Evolutionary conservation across 306 rosid genomes (phyloP), one percentile per base, ranked within the genome.

Genomic region (Prunus salicina): DNA sequence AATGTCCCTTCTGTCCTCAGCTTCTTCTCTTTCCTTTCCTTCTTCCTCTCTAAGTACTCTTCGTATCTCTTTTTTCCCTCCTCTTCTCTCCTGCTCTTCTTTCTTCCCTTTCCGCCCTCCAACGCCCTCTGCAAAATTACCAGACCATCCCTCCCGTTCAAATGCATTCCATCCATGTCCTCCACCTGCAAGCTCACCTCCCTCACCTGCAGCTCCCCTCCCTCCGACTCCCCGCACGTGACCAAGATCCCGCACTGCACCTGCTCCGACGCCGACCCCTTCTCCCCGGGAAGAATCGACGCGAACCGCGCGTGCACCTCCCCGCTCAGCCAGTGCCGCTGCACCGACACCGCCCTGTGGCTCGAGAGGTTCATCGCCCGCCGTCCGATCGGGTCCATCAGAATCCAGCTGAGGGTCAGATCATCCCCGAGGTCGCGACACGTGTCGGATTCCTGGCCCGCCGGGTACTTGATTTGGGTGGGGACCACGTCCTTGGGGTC

Each of bases 311-410:
- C 88, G 43, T 84, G 83, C 58, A 89, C 87, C 75, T 91, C 96
- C 9, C 98, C 91, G 77, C 84, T 93, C 75, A 93, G 68, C 95
- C 91, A 89, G 88, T 93, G 95, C 27, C 87, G 79, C 72, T 79
- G 72, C 69, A 91, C 88, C 14, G 83, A 75, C 30, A 91, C 92
- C 68, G 93, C 78, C 64, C 32, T 53, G 69, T 78, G 64, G 78
- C 96, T 91, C 28, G 98, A 89, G n/a, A 93, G 56, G 78, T 91
- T 88, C 86, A 84, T 76, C 63, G 97, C 93, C 12, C 91, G 85
- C 72, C 73, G 25, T 13, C 84, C 84, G 7, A 5, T 71, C 10
- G 85, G 79, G 75, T 91, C 97, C 25, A 90, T 76, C 74, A 89
- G 3, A 14, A 93, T 86, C 98, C 98, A 93, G 71, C 91, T 89